phyloP scores from a whole-genome alignment of 2,329 filamentous ascomycete species.

The Mariannaea sp. region DNA sequence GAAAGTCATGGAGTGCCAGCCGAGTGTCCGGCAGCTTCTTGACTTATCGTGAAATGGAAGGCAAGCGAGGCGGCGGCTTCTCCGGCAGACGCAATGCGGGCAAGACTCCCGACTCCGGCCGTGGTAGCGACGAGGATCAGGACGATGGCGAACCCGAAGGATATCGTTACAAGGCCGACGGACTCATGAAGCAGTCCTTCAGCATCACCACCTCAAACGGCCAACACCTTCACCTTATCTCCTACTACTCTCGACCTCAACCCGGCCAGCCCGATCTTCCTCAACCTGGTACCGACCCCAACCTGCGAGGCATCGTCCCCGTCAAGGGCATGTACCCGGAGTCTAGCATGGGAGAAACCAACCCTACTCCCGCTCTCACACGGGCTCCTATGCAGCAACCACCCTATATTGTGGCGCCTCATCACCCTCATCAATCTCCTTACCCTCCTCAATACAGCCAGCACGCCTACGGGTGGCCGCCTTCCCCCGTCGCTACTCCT shows the following conservation, averaged over 20 bases:
- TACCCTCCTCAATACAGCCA: slow-evolving; percentile 50
- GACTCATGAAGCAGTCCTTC: slow-evolving; percentile 99
- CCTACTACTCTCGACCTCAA: slow-evolving; percentile 87
- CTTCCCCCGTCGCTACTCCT: slow-evolving; percentile 60
- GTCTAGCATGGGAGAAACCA: slow-evolving; percentile 85
- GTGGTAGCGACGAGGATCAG: slow-evolving; percentile 82
- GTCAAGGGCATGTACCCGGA: slow-evolving; percentile 97
- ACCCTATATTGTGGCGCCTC: slow-evolving; percentile 46
- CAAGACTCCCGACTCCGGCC: slow-evolving; percentile 83
- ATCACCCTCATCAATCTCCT: slow-evolving; percentile 38
- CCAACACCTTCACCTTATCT: slow-evolving; percentile 95
- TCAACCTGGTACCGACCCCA: slow-evolving; percentile 81
- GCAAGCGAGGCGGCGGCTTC: slow-evolving; percentile 86
- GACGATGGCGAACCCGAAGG: slow-evolving; percentile 86
- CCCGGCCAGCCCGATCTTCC: slow-evolving; percentile 73
- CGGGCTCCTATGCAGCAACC: slow-evolving; percentile 68
- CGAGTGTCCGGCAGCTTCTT: slow-evolving; percentile 96
- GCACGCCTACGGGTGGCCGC: slow-evolving; percentile 57
- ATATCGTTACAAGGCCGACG: slow-evolving; percentile 93
- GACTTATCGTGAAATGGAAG: slow-evolving; percentile 98
- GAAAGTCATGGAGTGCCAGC: slow-evolving; percentile 98
- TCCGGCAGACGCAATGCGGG: slow-evolving; percentile 62
- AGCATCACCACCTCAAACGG: slow-evolving; percentile 91
- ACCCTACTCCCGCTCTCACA: slow-evolving; percentile 79
- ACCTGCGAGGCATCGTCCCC: slow-evolving; percentile 80